Percentiles rank a stretch among this genome's conserved stretches.
Evolutionary conservation across 768 basidiomycete genomes (phyloP).

Genomic region (Mycena rosella): DNA sequence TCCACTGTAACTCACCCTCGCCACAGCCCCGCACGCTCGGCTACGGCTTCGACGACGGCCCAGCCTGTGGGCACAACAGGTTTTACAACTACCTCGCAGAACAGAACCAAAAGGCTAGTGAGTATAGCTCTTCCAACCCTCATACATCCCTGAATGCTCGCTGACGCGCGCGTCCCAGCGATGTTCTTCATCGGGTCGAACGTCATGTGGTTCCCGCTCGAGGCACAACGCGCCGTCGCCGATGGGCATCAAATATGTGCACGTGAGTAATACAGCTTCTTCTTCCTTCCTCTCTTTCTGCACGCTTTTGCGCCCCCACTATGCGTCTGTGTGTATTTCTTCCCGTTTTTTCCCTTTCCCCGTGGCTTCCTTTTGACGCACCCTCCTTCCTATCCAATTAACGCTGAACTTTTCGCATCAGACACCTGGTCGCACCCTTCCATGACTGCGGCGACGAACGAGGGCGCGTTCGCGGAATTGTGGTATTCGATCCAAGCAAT

Average conservation of each 20-base stretch:
- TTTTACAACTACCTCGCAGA: constrained; percentile 45
- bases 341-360: neutral
- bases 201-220: constrained; percentile 25
- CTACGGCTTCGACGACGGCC: constrained; percentile 74
- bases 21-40: constrained; percentile 66
- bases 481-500: constrained; percentile 76
- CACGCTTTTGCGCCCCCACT: no score
- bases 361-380: neutral
- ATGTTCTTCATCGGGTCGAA: constrained; percentile 36
- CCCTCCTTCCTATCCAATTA: no score
- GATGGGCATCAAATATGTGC: constrained; percentile 35
- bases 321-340: no score
- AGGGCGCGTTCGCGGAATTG: constrained; percentile 81
- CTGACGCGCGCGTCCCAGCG: constrained; percentile 1
- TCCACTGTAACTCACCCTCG: no score
- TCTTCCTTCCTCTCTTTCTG: no score
- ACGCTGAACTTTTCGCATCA: constrained; percentile 29
- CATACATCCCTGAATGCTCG: no score
- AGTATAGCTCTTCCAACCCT: constrained; percentile 40
- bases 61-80: constrained; percentile 65
- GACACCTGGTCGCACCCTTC: constrained; percentile 70
- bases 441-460: constrained; percentile 71
- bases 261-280: constrained; percentile 21
- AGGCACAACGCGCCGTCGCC: constrained; percentile 31
- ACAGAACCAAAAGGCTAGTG: constrained; percentile 72